A percentile compares a stretch with the other conserved stretches of the same genome.
These are phyloP conservation scores for Coleophoma cylindrospora DNA, from an alignment of 2,329 filamentous ascomycete genomes.

Conservation along the genomic window DNA sequence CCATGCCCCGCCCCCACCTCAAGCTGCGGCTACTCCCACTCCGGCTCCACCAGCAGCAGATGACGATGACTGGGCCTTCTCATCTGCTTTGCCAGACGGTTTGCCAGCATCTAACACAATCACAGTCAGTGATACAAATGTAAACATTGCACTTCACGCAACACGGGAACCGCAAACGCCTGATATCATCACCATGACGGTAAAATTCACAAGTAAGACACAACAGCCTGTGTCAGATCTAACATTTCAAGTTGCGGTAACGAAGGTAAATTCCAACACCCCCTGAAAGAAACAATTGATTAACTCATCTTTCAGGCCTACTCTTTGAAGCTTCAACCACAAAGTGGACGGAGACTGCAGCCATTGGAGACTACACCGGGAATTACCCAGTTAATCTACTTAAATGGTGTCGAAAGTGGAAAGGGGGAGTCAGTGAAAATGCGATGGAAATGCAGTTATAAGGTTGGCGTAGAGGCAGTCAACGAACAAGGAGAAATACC, in stretches of 20 bases:
- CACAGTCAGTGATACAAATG: conserved; percentile 61
- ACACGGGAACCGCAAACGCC: conserved; percentile 41
- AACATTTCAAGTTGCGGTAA: conserved; percentile 88
- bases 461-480: conserved; percentile 58
- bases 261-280: conserved; percentile 59
- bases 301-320: conserved; percentile 53
- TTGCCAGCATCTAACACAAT: conserved; percentile 46
- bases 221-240: conserved; percentile 68
- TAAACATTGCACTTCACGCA: conserved; percentile 72
- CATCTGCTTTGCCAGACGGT: conserved; percentile 72
- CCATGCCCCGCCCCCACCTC: conserved; percentile 28
- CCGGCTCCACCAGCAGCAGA: conserved; percentile 43
- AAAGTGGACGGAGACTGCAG: conserved; percentile 71
- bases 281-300: too few species aligned
- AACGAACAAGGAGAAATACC: conserved; percentile 84
- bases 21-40: conserved; percentile 18
- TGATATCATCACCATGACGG: conserved; percentile 60
- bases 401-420: conserved; percentile 65
- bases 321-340: conserved; percentile 75
- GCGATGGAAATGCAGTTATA: conserved; percentile 83
- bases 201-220: conserved; percentile 80
- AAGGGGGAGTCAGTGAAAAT: conserved; percentile 82
- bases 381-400: conserved; percentile 74
- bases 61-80: conserved; percentile 94
- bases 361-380: conserved; percentile 66